A percentile compares a stretch with the other conserved stretches of the same genome.
phyloP scores from a whole-genome alignment of 148 eudicot species.

The Nepenthes mirabilis region DNA sequence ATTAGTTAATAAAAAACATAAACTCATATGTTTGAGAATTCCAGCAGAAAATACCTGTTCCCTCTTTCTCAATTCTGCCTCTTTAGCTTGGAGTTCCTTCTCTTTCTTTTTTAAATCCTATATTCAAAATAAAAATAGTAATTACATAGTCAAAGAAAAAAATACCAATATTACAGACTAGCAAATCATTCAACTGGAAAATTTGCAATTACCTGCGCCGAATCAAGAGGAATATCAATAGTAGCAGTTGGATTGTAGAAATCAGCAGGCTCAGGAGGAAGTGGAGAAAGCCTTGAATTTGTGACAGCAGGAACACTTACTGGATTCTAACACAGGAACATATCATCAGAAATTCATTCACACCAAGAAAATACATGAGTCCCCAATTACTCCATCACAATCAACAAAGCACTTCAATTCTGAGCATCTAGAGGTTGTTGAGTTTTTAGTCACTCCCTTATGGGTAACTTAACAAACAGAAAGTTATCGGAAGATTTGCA shows the following conservation, averaged over 20 bases:
- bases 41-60: slow-evolving; percentile 49
- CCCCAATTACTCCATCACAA: too few relatives aligned
- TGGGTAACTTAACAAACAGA: too few relatives aligned
- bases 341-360: neutral
- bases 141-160: neutral
- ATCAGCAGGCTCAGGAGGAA: slow-evolving; percentile 86
- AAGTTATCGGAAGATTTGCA: too few relatives aligned
- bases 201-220: slow-evolving; percentile 23
- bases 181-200: neutral
- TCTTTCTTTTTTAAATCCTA: slow-evolving; percentile 86
- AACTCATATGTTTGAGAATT: neutral
- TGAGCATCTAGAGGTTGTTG: too few relatives aligned
- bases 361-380: too few relatives aligned
- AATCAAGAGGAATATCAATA: slow-evolving; percentile 77
- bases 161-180: neutral
- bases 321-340: slow-evolving; percentile 31
- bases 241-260: slow-evolving; percentile 67
- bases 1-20: neutral
- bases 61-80: slow-evolving; percentile 70
- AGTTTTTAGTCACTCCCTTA: too few relatives aligned
- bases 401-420: too few relatives aligned
- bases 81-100: slow-evolving; percentile 80
- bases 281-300: slow-evolving; percentile 80
- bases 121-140: slow-evolving; percentile 1
- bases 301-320: slow-evolving; percentile 61